phyloP scores from a whole-genome alignment of 768 basidiomycete species.

The Pisolithus tinctorius region DNA sequence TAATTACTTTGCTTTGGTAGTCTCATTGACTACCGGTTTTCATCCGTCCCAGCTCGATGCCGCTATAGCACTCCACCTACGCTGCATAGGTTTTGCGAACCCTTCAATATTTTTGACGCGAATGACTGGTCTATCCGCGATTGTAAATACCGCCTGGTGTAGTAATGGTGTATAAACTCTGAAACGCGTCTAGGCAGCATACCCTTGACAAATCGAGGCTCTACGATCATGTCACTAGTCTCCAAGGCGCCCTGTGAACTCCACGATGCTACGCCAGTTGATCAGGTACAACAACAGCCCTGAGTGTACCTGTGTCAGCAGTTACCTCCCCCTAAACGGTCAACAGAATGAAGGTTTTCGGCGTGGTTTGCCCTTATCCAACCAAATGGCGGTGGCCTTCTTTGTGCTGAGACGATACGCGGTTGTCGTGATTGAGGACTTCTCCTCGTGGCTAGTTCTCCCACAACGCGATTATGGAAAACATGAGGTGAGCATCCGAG shows the following conservation, averaged over 20 bases:
- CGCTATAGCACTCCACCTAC: not conserved
- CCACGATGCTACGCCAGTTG: not conserved
- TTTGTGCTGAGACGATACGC: constrained; percentile 18
- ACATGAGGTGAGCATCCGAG: constrained; percentile 32
- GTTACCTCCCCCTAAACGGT: no score
- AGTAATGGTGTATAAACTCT: constrained; percentile 19
- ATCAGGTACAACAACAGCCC: constrained; percentile 6
- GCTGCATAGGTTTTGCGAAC: not conserved
- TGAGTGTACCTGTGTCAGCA: not conserved
- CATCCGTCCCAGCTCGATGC: constrained; percentile 5
- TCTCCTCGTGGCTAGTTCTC: constrained; percentile 25
- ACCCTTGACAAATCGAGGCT: not conserved
- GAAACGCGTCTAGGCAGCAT: constrained; percentile 3
- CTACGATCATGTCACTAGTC: not conserved
- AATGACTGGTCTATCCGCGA: not conserved
- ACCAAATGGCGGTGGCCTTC: constrained; percentile 9
- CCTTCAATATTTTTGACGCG: constrained; percentile 2
- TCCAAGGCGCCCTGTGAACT: not conserved
- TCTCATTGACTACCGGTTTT: constrained; percentile 1
- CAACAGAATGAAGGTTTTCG: constrained; percentile 11
- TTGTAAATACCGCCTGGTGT: constrained; percentile 3
- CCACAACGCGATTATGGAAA: constrained; percentile 28
- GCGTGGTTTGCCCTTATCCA: constrained; percentile 16
- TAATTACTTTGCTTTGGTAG: constrained; percentile 13
- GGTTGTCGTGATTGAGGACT: constrained; percentile 29